Evolutionary conservation across 2,329 filamentous ascomycete species (phyloP), one percentile per base, ranked within the genome.

Genomic region (Fusarium ambrosium): DNA sequence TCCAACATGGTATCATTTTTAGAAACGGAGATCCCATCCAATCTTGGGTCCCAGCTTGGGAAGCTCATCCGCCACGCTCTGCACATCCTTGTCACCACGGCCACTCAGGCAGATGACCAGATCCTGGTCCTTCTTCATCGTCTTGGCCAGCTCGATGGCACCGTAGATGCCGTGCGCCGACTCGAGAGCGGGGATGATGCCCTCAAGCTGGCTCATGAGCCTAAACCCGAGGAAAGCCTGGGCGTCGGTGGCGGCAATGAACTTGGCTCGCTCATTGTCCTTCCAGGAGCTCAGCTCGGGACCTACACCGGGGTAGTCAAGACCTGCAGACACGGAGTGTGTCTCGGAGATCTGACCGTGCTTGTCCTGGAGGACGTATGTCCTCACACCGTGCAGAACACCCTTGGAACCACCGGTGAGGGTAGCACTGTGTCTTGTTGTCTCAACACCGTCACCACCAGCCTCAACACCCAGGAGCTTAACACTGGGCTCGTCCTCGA

Each of bases 301-400:
- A 0, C 97, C 97, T 32, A 99, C 97, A 81, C 96, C 97, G 1
- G 97, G 97, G 83, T 99, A 99, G 85, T 99, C 97, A 8, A 99
- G 91, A 72, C 97, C 97, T 4, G 97, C 97, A 24, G 96, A 98
- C 68, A 99, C 93, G 34, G 96, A 98, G 86, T 99, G 97, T 4
- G 97, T 99, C 79, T 98, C 95, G 69, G 89, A 89, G 80, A 99
- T 98, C 85, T 99, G 97, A 6, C 97, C 97, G 83, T 98, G 91
- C 82, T 93, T 88, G 85, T 98, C 92, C 85, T 99, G 97, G 20
- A 99, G 90, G 27, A 99, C 92, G 82, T 99, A 99, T 4, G 97
- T 99, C 77, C 95, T 92, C 22, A 98, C 97, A 75, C 97, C 97
- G 86, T 99, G 97, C 27, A 99, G 88, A 20, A 99, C 96, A 77